A percentile compares a stretch with the other conserved stretches of the same genome.
These are phyloP conservation scores for Scutellaria baicalensis DNA, from an alignment of 257 asterid species.

Conservation along the genomic window DNA sequence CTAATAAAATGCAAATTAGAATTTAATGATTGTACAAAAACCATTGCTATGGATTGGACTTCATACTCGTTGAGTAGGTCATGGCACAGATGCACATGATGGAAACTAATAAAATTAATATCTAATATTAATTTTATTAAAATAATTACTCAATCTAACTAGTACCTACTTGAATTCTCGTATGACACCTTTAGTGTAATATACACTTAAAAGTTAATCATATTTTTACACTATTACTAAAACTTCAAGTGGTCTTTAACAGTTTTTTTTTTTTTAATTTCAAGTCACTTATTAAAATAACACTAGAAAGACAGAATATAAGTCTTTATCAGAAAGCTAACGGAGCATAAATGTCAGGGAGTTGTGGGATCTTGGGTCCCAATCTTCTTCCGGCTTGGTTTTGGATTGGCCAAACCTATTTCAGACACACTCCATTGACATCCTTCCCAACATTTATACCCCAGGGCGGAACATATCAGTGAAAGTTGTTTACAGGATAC, in stretches of 20 bases:
- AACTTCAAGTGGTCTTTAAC: background rate
- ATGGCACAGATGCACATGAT: background rate
- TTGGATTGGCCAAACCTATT: background rate
- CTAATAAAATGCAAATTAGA: background rate
- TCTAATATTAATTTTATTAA: background rate
- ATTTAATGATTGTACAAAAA: background rate
- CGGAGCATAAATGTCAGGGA: background rate
- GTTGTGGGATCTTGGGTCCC: background rate
- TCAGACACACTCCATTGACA: background rate
- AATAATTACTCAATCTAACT: background rate
- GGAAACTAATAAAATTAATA: no score
- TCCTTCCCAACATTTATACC: background rate
- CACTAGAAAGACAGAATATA: background rate
- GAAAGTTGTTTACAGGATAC: background rate
- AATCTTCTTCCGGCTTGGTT: background rate
- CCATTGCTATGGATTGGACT: background rate
- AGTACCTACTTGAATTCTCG: background rate
- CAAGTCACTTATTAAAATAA: background rate
- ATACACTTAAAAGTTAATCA: background rate
- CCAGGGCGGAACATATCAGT: background rate
- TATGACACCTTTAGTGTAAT: background rate
- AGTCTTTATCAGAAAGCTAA: background rate
- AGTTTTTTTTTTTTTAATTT: background rate
- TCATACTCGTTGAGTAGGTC: background rate
- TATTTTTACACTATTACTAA: background rate